Base-by-base conservation (phyloP, 176 grass and related monocot genomes). In the Hyparrhenia diplandra region DNA sequence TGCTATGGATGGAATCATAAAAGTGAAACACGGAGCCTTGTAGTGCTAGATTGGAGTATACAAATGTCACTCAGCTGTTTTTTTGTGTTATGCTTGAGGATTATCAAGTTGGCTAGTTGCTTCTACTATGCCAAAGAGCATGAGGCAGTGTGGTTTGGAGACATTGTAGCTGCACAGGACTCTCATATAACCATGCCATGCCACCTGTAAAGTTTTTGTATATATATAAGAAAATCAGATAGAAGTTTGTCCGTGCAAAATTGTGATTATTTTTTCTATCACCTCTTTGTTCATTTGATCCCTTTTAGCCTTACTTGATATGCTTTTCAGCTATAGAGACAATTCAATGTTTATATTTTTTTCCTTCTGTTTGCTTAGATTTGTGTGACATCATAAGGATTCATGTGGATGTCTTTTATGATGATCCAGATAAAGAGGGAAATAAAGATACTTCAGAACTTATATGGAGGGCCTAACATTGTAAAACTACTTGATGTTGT, bases 391-490 rank as follows among this genome's bases (percentile, higher is more conserved):
- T 75, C 18, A 24, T 82, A 63, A 20, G 25, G 64, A 70, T 75
- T 49, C 21, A 40, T 74, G 72, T 28, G 43, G 43, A 47, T 24
- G 32, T 74, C 6, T 47, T 73, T 74, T 84, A 42, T 73, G 58
- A 45, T 85, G 28, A 73, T 67, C 23, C 86, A 98, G 92, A 95
- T 98, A 83, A 98, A 93, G 90, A 93, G 96, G 80, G 92, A 98
- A 92, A 89, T 98, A 89, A 98, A 93, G 87, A 95, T 98, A 91
- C 89, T 95, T 76, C 92, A 98, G 46, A 98, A 98, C 88, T 89
- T 98, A 86, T 93, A 90, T 89, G 96, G 96, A 5, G 92, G 92
- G 37, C 84, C 86, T 1, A 98, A 95, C 82, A 93, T 98, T 86
- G 55, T 98, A 54, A 98, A 93, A 72, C 85, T 98, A 51, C 88